phyloP scores from a whole-genome alignment of 306 rosid species.

The Psophocarpus tetragonolobus region DNA sequence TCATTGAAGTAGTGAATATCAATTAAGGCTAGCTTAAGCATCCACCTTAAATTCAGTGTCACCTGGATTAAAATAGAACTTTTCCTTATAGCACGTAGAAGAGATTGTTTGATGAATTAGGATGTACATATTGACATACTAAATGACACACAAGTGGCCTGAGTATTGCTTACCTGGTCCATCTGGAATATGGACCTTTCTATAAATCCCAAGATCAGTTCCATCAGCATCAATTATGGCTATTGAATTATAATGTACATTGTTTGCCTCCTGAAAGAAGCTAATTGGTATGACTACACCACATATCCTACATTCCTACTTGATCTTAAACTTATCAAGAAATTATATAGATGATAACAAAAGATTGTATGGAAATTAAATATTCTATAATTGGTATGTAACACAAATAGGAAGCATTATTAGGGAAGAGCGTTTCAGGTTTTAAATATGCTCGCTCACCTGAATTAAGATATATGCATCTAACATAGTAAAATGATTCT shows the following conservation, averaged over 20 bases:
- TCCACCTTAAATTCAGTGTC: constrained; percentile 97
- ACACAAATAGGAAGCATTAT: neutral
- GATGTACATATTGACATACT: neutral
- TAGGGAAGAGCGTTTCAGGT: neutral
- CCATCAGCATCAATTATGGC: constrained; percentile 96
- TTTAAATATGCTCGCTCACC: constrained; percentile 53
- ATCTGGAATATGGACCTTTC: constrained; percentile 97
- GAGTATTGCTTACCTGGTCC: constrained; percentile 69
- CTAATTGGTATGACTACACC: constrained; percentile 90
- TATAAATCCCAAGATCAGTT: constrained; percentile 88
- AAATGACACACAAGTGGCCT: neutral
- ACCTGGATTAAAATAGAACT: constrained; percentile 95
- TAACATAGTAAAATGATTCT: too few species aligned
- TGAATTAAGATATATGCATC: too few species aligned
- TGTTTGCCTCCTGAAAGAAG: constrained; percentile 96
- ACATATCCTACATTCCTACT: constrained; percentile 1
- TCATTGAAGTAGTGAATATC: constrained; percentile 12
- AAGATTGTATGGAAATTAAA: neutral
- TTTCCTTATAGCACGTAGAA: constrained; percentile 85
- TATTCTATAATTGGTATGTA: neutral
- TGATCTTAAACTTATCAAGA: neutral
- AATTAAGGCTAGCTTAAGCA: constrained; percentile 22
- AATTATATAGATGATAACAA: neutral
- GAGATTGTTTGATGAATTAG: neutral
- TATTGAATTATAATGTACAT: constrained; percentile 89